Evolutionary conservation across 2,329 filamentous ascomycete genomes (phyloP).

Genomic region (Coniella lustricola): DNA sequence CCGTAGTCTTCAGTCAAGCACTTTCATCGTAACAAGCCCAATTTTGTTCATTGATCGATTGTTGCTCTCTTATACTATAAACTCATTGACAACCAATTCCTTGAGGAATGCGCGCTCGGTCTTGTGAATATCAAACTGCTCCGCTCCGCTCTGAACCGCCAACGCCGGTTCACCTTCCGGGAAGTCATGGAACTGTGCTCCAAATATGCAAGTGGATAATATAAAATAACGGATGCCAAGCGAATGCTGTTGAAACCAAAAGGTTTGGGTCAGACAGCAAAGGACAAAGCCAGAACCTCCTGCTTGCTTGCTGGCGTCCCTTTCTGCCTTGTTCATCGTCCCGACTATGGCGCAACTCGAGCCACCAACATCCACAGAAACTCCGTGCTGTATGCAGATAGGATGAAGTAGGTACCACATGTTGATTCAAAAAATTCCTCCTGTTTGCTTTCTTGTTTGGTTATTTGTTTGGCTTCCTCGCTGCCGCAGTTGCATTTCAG

Average conservation of each 20-base stretch:
- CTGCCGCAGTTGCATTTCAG: neutral
- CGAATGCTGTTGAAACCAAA: neutral
- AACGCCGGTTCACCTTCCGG: too few relatives aligned
- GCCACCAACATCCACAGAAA: constrained; percentile 11
- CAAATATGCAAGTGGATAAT: constrained; percentile 1
- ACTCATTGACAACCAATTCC: neutral
- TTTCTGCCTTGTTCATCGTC: constrained; percentile 3
- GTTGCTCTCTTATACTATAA: neutral
- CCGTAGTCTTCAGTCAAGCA: too few relatives aligned
- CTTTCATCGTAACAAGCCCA: too few relatives aligned
- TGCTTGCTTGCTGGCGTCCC: neutral
- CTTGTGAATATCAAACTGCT: neutral
- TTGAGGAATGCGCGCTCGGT: neutral
- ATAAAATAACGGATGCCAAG: constrained; percentile 5
- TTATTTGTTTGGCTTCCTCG: neutral
- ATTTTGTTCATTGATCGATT: neutral
- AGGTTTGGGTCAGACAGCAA: too few relatives aligned
- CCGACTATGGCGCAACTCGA: constrained; percentile 3
- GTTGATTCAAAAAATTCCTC: constrained; percentile 8
- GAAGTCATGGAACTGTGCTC: neutral
- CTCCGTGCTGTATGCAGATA: constrained; percentile 16
- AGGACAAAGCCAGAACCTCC: constrained; percentile 3
- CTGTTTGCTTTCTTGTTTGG: neutral
- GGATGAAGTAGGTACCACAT: constrained; percentile 2
- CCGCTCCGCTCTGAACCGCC: neutral